These are phyloP conservation scores for Coemansia sp. DNA, from an alignment of 192 early-diverging fungal genomes.

Conservation along the genomic window DNA sequence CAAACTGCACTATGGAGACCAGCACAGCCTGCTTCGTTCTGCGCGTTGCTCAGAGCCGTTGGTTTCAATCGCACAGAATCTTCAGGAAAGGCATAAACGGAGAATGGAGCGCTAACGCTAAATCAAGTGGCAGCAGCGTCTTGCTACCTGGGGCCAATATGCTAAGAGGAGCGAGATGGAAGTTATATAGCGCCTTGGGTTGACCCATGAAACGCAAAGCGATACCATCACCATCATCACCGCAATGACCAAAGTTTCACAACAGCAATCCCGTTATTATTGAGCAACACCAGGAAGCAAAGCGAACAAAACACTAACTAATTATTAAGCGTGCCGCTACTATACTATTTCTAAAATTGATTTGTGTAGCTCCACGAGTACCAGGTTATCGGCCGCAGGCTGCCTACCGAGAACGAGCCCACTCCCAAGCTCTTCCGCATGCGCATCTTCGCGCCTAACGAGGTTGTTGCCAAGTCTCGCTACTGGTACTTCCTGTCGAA, in stretches of 20 bases:
- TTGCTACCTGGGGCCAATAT: no score
- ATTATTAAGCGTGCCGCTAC: not conserved
- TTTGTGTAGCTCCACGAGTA: slow-evolving; percentile 61
- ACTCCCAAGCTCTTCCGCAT: slow-evolving; percentile 96
- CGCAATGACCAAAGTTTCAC: not conserved
- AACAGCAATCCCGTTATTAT: not conserved
- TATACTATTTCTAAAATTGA: not conserved
- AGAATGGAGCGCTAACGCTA: no score
- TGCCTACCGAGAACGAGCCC: slow-evolving; percentile 87
- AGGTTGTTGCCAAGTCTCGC: slow-evolving; percentile 96
- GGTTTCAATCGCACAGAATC: no score
- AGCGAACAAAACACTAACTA: not conserved
- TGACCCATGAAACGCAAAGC: no score
- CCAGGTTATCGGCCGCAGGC: slow-evolving; percentile 94
- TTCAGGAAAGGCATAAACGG: no score
- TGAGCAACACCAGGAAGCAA: not conserved
- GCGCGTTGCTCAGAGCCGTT: no score
- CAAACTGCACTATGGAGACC: no score
- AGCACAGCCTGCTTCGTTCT: no score
- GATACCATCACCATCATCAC: not conserved
- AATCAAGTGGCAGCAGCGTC: no score
- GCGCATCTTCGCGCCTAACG: slow-evolving; percentile 98
- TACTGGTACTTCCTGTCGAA: slow-evolving; percentile 99
- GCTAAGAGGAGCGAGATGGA: no score
- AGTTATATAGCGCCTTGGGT: no score